These are phyloP conservation scores for Saccharomycopsis selenospora DNA, from an alignment of 805 yeast species.

Conservation along the genomic window DNA sequence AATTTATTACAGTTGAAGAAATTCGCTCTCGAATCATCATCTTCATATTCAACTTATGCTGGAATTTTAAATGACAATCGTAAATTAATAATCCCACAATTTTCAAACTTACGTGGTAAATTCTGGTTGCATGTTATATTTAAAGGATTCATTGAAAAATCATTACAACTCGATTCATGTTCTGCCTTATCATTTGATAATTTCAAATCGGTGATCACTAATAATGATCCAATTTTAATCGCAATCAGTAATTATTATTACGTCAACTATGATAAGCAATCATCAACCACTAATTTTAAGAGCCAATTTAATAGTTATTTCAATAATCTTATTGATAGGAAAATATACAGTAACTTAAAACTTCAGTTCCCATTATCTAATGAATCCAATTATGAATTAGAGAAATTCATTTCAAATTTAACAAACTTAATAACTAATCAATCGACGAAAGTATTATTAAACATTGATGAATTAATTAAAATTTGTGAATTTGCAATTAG, in stretches of 20 bases:
- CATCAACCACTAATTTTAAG: background rate
- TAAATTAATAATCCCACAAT: constrained; percentile 9
- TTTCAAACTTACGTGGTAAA: constrained; percentile 14
- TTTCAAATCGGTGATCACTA: background rate
- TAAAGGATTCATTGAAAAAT: constrained; percentile 6
- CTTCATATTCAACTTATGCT: background rate
- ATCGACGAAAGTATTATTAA: constrained; percentile 4
- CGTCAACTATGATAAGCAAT: constrained; percentile 2
- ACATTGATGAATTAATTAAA: constrained; percentile 2
- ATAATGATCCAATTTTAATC: constrained; percentile 11
- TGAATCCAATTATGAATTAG: constrained; percentile 9
- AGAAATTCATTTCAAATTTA: constrained; percentile 4
- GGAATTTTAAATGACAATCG: constrained; percentile 1
- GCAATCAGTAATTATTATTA: constrained; percentile 7
- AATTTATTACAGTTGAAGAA: constrained; percentile 10
- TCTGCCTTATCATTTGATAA: background rate
- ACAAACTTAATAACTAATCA: background rate
- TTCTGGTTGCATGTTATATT: constrained; percentile 14
- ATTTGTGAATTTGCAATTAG: constrained; percentile 10
- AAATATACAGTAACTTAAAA: background rate
- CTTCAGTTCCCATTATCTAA: constrained; percentile 13
- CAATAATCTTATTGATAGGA: background rate
- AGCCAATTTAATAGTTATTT: constrained; percentile 6
- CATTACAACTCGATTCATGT: background rate
- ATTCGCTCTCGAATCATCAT: background rate